Base-by-base conservation (phyloP, 257 asterid species). In the Nicotiana sylvestris region DNA sequence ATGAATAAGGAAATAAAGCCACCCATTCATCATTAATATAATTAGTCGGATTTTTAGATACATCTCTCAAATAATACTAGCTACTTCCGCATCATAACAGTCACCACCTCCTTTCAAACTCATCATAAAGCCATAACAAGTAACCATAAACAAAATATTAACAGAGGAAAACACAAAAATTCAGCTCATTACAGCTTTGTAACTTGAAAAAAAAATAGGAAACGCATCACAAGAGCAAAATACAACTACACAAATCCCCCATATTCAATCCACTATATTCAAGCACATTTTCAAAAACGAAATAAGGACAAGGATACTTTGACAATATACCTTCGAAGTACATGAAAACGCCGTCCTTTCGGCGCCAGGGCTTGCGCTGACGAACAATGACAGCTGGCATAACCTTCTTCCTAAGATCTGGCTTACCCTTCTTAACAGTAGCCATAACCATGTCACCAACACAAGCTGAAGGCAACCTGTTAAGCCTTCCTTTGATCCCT, bases 311-410 rank as follows among this genome's bases (percentile, higher is more conserved):
- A 1, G 0, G 4, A 12, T 16, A 66, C 1, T 1, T 0, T 7
- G 2, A 7, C 43, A 0, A 1, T 0, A 33, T 76, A 89, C 93
- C 93, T 83, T 91, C 95, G 1, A 92, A 92, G 86, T 91, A 92
- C 97, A 91, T 91, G 85, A 58, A 91, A 15, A 91, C 97, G 13
- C 97, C 94, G 65, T 92, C 97, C 94, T 91, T 92, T 92, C 97
- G 82, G 90, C 97, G 94, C 94, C 94, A 92, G 0, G 93, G 97
- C 88, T 92, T 92, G 86, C 96, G 90, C 81, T 92, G 94, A 51
- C 96, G 91, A 27, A 92, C 96, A 33, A 92, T 91, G 77, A 91
- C 94, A n/a, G 97, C 94, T 1, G 97, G 97, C 97, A 91, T 91
- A 53, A 92, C 94, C 90, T 92, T 92, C 90, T 92, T 91, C 86